Evolutionary conservation across 768 basidiomycete species (phyloP), one percentile per base, ranked within the genome.

Genomic region (Melanogaster broomeanus): DNA sequence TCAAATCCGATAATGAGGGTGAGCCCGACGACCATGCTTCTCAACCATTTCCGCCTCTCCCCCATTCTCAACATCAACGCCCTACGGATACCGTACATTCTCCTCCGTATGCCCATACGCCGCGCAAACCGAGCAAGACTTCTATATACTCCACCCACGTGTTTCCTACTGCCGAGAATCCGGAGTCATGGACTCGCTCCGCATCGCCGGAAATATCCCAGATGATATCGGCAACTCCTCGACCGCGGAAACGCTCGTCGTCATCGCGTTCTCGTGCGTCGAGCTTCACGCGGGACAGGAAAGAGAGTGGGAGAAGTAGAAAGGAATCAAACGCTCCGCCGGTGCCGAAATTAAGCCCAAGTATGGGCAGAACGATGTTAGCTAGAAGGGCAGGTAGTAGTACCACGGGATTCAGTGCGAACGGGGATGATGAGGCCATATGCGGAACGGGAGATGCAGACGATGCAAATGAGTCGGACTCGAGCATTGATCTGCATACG

Each of bases 401-500:
- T 7, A 30, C n/a, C 19, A 42, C 10, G 13, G 41, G 44, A 37
- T 4, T 45, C 25, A 48, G 53, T 42, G 21, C 35, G 19, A 24
- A 15, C 6, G 42, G 52, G 13, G 46, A 35, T 3, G 49, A 42
- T 11, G 53, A 45, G 12, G 45, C 1, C 0, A 6, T 4, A 3
- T 0, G 40, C 34, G 35, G 19, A n/a, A 45, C n/a, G 18, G 55
- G 61, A 42, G 71, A 65, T 30, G 68, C 38, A 10, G 61, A 66
- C 5, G 72, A 65, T 10, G 75, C 53, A 1, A 69, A 71, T 22
- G 81, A 80, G n/a, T 77, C 76, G 2, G 83, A 85, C 68, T 85
- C 84, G 16, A 84, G 82, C 64, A 62, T 87, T 44, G 85, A 87
- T 67, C 60, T 87, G 28, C 84, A 86, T 58, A 87, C 85, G 1